Base-by-base conservation (phyloP, 2,329 filamentous ascomycete species). In the Fusarium foetens region DNA sequence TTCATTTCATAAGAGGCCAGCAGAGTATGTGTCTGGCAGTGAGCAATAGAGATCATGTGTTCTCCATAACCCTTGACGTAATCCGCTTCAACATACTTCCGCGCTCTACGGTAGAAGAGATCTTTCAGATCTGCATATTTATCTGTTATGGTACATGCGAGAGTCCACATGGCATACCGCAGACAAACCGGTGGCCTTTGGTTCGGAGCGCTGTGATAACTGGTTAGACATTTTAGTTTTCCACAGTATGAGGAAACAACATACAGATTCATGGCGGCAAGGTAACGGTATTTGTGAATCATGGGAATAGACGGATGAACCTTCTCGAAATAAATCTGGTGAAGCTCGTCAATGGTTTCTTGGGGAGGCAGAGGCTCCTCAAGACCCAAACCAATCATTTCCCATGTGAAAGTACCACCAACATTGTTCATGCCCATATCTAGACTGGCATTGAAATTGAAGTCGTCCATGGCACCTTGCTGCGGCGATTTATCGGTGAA, bases 121-220 rank as follows among this genome's bases (percentile, higher is more conserved):
- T 95, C 92, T 78, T 94, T 94, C 19, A 97, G 82, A 59, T 90
- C 89, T 38, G 88, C 85, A 79, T 93, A 98, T 79, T 94, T 96
- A 65, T 97, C 94, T 6, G 90, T 91, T 46, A 95, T 88, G 9
- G 93, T 92, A 70, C 94, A 95, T n/a, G 95, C 94, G 77, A 94
- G 84, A n/a, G 92, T 93, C 95, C 95, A 98, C 86, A 98, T 97
- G 61, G 93, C 94, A 82, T 99, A 99, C 75, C 96, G 91, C 54
- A 99, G 84, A 72, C 93, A 94, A 35, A 97, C 90, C 1, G 95
- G 94, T 4, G 96, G 95, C 31, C 95, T 90, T 84, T 94, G 91
- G 70, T 91, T 91, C 23, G 94, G 94, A n/a, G 94, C 90, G 58
- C 89, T 91, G 67, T 39, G 36, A 27, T 64, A 41, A 33, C 43